Evolutionary conservation across 208 protist species (phyloP).

Genomic region (Trichomonas gallinae): DNA sequence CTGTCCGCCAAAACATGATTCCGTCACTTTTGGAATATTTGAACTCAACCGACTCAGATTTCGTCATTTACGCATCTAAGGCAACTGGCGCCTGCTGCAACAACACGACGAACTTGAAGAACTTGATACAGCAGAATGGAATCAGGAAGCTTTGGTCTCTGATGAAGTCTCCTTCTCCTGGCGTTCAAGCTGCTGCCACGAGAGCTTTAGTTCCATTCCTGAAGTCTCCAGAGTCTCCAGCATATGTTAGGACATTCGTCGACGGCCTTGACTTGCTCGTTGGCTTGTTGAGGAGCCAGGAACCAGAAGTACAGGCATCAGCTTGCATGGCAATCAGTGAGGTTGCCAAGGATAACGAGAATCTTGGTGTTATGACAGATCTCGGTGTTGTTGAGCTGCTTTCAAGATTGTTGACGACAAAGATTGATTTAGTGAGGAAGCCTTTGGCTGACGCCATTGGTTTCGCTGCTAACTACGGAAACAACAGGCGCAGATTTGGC

Average conservation of each 20-base stretch:
- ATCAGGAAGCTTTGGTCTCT: not conserved
- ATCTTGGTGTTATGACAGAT: slow-evolving; percentile 3
- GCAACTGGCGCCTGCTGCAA: not conserved
- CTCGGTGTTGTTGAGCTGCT: not conserved
- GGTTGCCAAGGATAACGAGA: not conserved
- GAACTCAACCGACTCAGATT: not conserved
- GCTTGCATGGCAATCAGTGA: slow-evolving; percentile 19
- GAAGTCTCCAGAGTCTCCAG: not conserved
- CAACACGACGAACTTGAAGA: not conserved
- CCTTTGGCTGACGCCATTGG: not conserved
- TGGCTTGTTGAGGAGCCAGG: not conserved
- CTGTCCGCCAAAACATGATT: not conserved
- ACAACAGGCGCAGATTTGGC: not conserved
- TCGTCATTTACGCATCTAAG: not conserved
- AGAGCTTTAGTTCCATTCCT: not conserved
- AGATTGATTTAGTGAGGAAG: not conserved
- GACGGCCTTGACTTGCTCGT: not conserved
- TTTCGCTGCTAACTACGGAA: not conserved
- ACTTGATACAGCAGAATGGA: not conserved
- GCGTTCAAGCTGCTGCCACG: slow-evolving; percentile 5
- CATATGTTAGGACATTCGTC: not conserved
- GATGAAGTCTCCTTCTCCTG: not conserved
- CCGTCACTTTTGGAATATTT: not conserved
- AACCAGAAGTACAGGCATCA: not conserved
- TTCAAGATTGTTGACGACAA: not conserved